These are phyloP conservation scores for Yamadazyma diospyri DNA, from an alignment of 1,139 yeast genomes.

Conservation along the genomic window DNA sequence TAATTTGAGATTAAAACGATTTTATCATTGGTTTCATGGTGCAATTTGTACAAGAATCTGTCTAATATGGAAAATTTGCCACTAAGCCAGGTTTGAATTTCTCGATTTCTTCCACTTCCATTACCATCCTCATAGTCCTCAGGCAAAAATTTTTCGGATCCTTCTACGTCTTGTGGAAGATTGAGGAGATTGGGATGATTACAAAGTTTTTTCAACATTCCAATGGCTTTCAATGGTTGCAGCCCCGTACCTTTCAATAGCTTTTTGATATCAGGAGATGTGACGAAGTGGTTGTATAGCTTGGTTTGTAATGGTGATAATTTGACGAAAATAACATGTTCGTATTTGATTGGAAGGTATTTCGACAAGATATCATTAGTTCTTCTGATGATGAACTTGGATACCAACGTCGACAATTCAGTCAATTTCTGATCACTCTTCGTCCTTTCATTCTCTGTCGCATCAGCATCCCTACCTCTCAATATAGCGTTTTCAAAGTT, in stretches of 20 bases:
- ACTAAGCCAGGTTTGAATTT: slow-evolving; percentile 56
- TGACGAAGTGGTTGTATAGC: slow-evolving; percentile 70
- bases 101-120: slow-evolving; percentile 44
- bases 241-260: slow-evolving; percentile 69
- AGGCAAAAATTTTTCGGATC: slow-evolving; percentile 64
- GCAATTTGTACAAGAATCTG: slow-evolving; percentile 74
- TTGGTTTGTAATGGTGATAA: slow-evolving; percentile 73
- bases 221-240: slow-evolving; percentile 90
- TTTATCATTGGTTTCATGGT: slow-evolving; percentile 83
- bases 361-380: slow-evolving; percentile 93
- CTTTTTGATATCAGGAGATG: slow-evolving; percentile 75
- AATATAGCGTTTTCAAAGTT: slow-evolving; percentile 80
- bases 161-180: slow-evolving; percentile 73
- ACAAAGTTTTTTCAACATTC: slow-evolving; percentile 81
- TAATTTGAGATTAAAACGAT: slow-evolving; percentile 92
- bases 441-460: slow-evolving; percentile 73
- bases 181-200: slow-evolving; percentile 87
- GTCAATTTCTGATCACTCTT: slow-evolving; percentile 69
- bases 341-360: slow-evolving; percentile 92
- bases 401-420: slow-evolving; percentile 74
- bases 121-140: slow-evolving; percentile 54
- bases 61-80: slow-evolving; percentile 64
- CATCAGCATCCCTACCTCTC: slow-evolving; percentile 86
- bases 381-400: slow-evolving; percentile 88
- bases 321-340: slow-evolving; percentile 89